Conservation (phyloP, 768 basidiomycete genomes). For the Lactarius hatsudake region DNA sequence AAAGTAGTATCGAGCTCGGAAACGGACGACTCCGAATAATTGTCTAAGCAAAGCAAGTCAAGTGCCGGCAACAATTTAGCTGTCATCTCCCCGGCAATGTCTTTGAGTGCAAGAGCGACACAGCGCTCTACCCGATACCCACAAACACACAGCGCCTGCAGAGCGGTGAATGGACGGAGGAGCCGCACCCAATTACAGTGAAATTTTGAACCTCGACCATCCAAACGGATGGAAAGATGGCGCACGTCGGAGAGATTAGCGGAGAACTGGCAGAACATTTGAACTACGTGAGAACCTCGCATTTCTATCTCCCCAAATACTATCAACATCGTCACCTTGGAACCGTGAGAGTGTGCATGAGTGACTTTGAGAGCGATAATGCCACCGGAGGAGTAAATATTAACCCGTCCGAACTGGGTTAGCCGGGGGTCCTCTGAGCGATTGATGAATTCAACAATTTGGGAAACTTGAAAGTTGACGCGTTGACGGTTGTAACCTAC, state of each 20-base stretch:
- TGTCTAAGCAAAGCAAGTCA: not conserved
- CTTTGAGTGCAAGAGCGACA: not conserved
- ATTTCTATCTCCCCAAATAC: not conserved
- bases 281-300: not conserved
- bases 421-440: not conserved
- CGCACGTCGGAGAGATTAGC: not conserved
- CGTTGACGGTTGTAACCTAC: no score
- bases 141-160: not conserved
- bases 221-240: not conserved
- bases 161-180: not conserved
- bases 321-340: not conserved
- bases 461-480: not conserved
- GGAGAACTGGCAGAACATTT: not conserved
- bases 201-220: not conserved
- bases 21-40: not conserved
- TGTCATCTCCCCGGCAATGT: not conserved
- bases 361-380: not conserved
- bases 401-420: not conserved
- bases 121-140: not conserved
- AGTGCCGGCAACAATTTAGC: not conserved
- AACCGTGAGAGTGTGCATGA: not conserved
- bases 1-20: not conserved
- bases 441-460: not conserved
- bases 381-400: not conserved
- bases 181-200: not conserved